Evolutionary conservation across 768 basidiomycete species (phyloP).

Genomic region (Hypholoma sublateritium): DNA sequence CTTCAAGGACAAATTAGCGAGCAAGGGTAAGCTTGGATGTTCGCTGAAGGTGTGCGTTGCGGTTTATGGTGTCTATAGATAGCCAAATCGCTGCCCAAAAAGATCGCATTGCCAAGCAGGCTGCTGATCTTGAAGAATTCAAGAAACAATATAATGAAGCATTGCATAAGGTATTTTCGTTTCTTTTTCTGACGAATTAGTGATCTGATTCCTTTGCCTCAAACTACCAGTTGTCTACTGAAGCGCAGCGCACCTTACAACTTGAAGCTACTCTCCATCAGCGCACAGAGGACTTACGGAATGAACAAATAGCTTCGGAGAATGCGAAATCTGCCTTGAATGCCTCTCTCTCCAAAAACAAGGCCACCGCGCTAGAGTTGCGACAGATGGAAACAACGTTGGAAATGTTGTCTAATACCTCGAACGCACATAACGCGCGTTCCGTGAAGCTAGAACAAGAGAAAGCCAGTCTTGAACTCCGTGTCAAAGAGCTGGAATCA

Average conservation of each 20-base stretch:
- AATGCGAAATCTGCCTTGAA: slow-evolving; percentile 52
- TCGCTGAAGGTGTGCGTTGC: neutral
- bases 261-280: slow-evolving; percentile 52
- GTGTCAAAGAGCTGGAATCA: slow-evolving; percentile 58
- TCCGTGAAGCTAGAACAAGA: slow-evolving; percentile 54
- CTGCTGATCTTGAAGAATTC: slow-evolving; percentile 42
- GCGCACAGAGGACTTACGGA: slow-evolving; percentile 55
- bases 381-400: slow-evolving; percentile 58
- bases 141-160: slow-evolving; percentile 42
- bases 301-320: slow-evolving; percentile 49
- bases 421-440: slow-evolving; percentile 42
- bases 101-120: slow-evolving; percentile 41
- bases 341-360: slow-evolving; percentile 49
- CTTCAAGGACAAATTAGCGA: slow-evolving; percentile 46
- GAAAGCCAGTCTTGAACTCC: slow-evolving; percentile 53
- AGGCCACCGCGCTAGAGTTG: slow-evolving; percentile 45
- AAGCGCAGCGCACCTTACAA: slow-evolving; percentile 53
- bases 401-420: slow-evolving; percentile 53
- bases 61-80: slow-evolving; percentile 32
- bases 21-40: slow-evolving; percentile 39
- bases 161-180: slow-evolving; percentile 40
- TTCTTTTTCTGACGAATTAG: neutral
- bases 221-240: slow-evolving; percentile 47
- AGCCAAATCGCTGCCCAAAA: slow-evolving; percentile 48
- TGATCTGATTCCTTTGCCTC: neutral